These are phyloP conservation scores for Elongisporangium senticosum DNA, from an alignment of 352 stramenopile genomes.

Conservation along the genomic window DNA sequence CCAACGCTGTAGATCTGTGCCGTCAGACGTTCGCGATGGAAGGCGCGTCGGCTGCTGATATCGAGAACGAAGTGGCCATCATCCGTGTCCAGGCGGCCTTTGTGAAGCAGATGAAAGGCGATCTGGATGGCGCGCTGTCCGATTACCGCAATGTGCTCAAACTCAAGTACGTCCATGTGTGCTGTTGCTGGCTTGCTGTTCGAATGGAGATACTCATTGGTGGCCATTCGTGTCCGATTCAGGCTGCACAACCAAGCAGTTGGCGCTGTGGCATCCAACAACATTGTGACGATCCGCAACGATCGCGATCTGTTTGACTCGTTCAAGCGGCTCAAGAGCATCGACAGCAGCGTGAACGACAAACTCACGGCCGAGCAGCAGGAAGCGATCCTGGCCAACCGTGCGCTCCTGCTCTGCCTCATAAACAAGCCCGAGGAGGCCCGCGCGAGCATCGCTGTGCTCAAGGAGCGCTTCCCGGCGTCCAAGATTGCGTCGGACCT, in stretches of 20 bases:
- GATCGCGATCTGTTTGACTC: constrained; percentile 80
- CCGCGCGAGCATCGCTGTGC: constrained; percentile 32
- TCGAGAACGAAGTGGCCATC: constrained; percentile 67
- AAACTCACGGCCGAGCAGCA: constrained; percentile 61
- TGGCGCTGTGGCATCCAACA: constrained; percentile 68
- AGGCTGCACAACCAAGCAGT: constrained; percentile 61
- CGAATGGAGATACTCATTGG: background rate
- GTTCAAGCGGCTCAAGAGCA: constrained; percentile 72
- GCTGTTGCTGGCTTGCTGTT: background rate
- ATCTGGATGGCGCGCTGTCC: constrained; percentile 58
- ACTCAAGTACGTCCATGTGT: constrained; percentile 45
- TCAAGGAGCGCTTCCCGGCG: constrained; percentile 60
- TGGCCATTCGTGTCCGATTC: constrained; percentile 4
- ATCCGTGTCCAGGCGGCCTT: constrained; percentile 72
- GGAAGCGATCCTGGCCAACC: constrained; percentile 71
- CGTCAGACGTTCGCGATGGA: constrained; percentile 55
- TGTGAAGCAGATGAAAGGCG: constrained; percentile 73
- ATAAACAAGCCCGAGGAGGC: constrained; percentile 78
- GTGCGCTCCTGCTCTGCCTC: constrained; percentile 60
- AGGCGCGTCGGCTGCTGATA: constrained; percentile 41
- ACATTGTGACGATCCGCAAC: constrained; percentile 76
- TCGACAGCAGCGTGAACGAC: constrained; percentile 45
- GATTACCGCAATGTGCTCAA: constrained; percentile 79
- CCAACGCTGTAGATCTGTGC: constrained; percentile 49
- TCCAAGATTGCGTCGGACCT: constrained; percentile 55